Evolutionary conservation across 768 basidiomycete genomes (phyloP).

Genomic region (Baorangia bicolor): DNA sequence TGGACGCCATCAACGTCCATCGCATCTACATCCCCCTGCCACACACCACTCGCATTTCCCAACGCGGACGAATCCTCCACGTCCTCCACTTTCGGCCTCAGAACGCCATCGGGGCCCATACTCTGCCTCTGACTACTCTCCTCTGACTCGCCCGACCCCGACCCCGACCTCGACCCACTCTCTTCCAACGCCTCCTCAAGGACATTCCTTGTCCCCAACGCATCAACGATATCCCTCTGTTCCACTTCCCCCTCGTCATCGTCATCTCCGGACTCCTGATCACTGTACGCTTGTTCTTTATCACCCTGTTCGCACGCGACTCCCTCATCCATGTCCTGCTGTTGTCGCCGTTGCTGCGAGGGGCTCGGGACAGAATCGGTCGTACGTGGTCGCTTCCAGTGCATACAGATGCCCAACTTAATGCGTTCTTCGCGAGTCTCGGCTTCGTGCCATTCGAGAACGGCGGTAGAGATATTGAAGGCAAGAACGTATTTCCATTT

Average conservation of each 20-base stretch:
- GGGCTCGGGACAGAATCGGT: conserved; percentile 19
- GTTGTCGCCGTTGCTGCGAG: conserved; percentile 33
- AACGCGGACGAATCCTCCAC: conserved; percentile 54
- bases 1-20: conserved; percentile 36
- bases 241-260: conserved; percentile 61
- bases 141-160: conserved; percentile 31
- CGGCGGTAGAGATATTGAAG: conserved; percentile 75
- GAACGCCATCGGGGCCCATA: conserved; percentile 21
- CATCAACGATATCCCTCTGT: conserved; percentile 54
- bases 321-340: conserved; percentile 28
- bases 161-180: conserved; percentile 27
- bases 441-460: conserved; percentile 86
- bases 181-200: conserved; percentile 60
- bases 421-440: conserved; percentile 62
- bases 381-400: conserved; percentile 54
- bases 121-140: conserved; percentile 39
- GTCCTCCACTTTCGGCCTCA: conserved; percentile 54
- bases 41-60: conserved; percentile 18
- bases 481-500: conserved; percentile 90
- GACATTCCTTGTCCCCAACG: conserved; percentile 50
- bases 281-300: conserved; percentile 25
- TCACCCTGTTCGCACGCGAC: conserved; percentile 19
- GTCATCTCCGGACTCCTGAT: conserved; percentile 51
- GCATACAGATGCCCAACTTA: conserved; percentile 62
- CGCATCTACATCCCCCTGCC: conserved; percentile 22